Conservation (phyloP, 352 stramenopile species). For the Phytopythium cucurbitacearum region DNA sequence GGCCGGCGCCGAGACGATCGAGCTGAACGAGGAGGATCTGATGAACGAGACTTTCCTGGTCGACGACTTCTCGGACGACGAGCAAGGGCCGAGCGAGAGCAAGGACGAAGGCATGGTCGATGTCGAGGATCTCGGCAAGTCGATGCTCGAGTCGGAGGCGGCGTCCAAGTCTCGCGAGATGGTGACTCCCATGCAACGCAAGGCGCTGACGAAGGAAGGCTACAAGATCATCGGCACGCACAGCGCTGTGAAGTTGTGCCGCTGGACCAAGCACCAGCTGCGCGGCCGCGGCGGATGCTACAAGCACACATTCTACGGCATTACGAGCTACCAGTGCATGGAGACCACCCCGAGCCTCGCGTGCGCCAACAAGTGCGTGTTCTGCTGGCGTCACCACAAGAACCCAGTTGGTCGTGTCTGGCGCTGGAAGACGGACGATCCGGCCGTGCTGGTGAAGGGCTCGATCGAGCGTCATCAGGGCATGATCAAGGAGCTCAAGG, state of each 20-base stretch:
- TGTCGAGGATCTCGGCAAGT: constrained; percentile 83
- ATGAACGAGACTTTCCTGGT: constrained; percentile 85
- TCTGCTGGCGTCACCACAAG: constrained; percentile 99
- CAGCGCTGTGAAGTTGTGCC: constrained; percentile 97
- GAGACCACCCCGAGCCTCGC: constrained; percentile 96
- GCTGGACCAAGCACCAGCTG: constrained; percentile 99
- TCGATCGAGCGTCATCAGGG: constrained; percentile 88
- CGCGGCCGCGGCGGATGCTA: constrained; percentile 96
- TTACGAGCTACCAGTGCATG: constrained; percentile 99
- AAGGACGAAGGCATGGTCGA: constrained; percentile 60
- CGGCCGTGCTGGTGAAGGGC: constrained; percentile 92
- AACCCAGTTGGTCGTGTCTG: constrained; percentile 98
- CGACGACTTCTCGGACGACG: constrained; percentile 67
- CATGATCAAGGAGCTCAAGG: constrained; percentile 96
- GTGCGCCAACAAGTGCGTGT: constrained; percentile 98
- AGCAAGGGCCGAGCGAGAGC: constrained; percentile 23
- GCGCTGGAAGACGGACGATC: constrained; percentile 97
- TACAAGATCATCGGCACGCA: constrained; percentile 99
- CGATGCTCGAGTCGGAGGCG: constrained; percentile 82
- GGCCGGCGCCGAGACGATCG: constrained; percentile 46
- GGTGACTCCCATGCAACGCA: constrained; percentile 94
- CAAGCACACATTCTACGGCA: constrained; percentile 99
- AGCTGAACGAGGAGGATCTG: constrained; percentile 77
- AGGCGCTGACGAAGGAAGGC: constrained; percentile 95
- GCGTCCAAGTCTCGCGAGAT: constrained; percentile 85